These are phyloP conservation scores for Phytopythium kandeliae DNA, from an alignment of 352 stramenopile species.

Conservation along the genomic window DNA sequence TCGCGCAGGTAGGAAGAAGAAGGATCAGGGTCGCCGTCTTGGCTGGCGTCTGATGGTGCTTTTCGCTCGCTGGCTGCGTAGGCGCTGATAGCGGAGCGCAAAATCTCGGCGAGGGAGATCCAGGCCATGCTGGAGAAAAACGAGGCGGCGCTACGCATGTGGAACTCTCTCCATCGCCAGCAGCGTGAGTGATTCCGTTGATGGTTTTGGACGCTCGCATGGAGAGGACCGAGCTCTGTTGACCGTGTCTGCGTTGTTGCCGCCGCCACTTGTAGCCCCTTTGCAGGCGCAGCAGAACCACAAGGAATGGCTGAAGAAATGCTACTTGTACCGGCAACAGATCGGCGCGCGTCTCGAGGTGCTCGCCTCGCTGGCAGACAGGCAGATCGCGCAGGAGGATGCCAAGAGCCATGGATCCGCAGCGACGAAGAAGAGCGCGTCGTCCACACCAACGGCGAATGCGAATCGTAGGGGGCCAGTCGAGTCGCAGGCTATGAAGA, in stretches of 20 bases:
- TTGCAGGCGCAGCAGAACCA: conserved; percentile 48
- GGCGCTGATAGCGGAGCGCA: conserved; percentile 38
- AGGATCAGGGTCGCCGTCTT: background rate
- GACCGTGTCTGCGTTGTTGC: background rate
- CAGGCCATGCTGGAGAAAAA: conserved; percentile 86
- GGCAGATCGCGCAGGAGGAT: conserved; percentile 68
- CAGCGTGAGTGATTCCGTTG: conserved; percentile 40
- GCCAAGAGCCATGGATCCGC: conserved; percentile 10
- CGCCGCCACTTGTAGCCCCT: conserved; percentile 22
- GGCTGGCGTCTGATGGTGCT: background rate
- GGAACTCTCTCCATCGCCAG: conserved; percentile 67
- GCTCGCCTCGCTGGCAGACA: conserved; percentile 72
- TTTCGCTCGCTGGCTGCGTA: conserved; percentile 8
- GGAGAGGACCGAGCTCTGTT: background rate
- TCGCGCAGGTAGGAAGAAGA: conserved; percentile 41
- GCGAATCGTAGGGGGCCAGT: background rate
- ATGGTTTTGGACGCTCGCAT: background rate
- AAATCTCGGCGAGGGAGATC: conserved; percentile 56
- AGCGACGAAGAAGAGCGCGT: background rate
- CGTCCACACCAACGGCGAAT: background rate
- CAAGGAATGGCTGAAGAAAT: conserved; percentile 72
- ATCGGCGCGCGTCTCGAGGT: conserved; percentile 68
- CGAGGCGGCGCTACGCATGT: conserved; percentile 63
- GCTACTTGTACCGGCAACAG: conserved; percentile 56
- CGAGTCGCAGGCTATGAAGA: background rate